These are phyloP conservation scores for Podaxis carcinomalis DNA, from an alignment of 768 basidiomycete genomes.

Conservation along the genomic window DNA sequence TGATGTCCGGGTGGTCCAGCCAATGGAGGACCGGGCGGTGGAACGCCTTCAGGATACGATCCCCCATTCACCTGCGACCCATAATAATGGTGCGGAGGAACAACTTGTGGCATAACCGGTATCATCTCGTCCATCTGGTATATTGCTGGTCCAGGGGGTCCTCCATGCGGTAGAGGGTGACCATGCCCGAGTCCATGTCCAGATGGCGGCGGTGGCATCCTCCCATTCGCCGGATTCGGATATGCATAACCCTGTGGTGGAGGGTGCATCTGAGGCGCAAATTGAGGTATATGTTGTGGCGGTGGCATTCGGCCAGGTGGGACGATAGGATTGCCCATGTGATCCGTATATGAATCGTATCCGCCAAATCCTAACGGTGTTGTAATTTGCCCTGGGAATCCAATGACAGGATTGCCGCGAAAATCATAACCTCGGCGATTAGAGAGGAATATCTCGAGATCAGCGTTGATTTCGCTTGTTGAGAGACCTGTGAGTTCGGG, in stretches of 20 bases:
- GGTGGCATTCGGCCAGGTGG: slow-evolving; percentile 11
- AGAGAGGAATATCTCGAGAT: slow-evolving; percentile 52
- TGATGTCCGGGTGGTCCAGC: slow-evolving; percentile 16
- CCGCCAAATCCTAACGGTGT: not conserved
- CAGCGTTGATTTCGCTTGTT: slow-evolving; percentile 42
- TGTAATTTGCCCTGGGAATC: slow-evolving; percentile 5
- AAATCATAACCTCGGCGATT: slow-evolving; percentile 25
- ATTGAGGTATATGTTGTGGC: slow-evolving; percentile 8
- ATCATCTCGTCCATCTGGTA: slow-evolving; percentile 12
- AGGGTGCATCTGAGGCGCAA: slow-evolving; percentile 6
- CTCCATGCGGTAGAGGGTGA: slow-evolving; percentile 1
- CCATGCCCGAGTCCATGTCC: slow-evolving; percentile 7
- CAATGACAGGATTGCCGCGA: slow-evolving; percentile 1
- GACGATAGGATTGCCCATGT: slow-evolving; percentile 5
- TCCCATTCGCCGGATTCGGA: not conserved
- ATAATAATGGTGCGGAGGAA: slow-evolving; percentile 31
- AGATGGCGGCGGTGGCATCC: slow-evolving; percentile 4
- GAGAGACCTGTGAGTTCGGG: slow-evolving; percentile 46
- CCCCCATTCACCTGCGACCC: slow-evolving; percentile 22
- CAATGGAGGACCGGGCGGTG: slow-evolving; percentile 13
- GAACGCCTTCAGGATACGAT: slow-evolving; percentile 8
- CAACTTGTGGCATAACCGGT: slow-evolving; percentile 22
- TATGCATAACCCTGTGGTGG: slow-evolving; percentile 3
- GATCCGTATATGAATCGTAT: slow-evolving; percentile 8
- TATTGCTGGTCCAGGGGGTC: slow-evolving; percentile 1